Conservation (phyloP, 768 basidiomycete species). For the Daedaleopsis nitida region DNA sequence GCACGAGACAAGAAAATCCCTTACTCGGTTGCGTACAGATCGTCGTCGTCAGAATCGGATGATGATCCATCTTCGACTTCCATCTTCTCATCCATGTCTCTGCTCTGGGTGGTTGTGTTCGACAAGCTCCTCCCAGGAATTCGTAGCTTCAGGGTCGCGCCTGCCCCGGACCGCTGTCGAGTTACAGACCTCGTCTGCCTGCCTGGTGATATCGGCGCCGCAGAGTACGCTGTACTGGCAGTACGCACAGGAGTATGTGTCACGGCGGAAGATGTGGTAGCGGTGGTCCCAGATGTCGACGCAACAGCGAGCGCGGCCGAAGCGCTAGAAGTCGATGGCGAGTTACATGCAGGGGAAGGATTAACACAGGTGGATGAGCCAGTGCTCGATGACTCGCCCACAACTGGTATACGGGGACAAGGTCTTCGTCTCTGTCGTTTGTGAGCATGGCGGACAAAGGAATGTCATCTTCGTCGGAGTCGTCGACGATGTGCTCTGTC, state of each 20-base stretch:
- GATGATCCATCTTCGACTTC: not conserved
- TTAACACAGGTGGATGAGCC: too few relatives aligned
- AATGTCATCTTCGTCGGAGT: not conserved
- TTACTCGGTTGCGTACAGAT: slow-evolving; percentile 2
- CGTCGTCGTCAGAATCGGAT: slow-evolving; percentile 5
- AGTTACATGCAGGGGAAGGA: too few relatives aligned
- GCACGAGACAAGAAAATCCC: not conserved
- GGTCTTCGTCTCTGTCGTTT: not conserved
- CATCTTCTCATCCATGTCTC: not conserved
- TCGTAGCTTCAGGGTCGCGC: slow-evolving; percentile 1
- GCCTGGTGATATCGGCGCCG: not conserved
- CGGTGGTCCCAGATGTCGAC: not conserved
- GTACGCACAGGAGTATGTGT: not conserved
- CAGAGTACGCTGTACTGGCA: not conserved
- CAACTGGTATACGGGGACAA: too few relatives aligned
- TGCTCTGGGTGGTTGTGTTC: not conserved
- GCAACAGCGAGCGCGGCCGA: too few relatives aligned
- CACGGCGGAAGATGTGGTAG: not conserved
- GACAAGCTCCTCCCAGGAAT: slow-evolving; percentile 1
- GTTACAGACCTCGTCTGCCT: not conserved
- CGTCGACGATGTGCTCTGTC: not conserved
- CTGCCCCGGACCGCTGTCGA: not conserved
- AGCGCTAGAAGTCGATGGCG: too few relatives aligned
- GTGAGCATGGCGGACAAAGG: not conserved
- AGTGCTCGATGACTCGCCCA: too few relatives aligned